phyloP scores from a whole-genome alignment of 1,284 basidiomycete genomes.

The Pascua guehoae region DNA sequence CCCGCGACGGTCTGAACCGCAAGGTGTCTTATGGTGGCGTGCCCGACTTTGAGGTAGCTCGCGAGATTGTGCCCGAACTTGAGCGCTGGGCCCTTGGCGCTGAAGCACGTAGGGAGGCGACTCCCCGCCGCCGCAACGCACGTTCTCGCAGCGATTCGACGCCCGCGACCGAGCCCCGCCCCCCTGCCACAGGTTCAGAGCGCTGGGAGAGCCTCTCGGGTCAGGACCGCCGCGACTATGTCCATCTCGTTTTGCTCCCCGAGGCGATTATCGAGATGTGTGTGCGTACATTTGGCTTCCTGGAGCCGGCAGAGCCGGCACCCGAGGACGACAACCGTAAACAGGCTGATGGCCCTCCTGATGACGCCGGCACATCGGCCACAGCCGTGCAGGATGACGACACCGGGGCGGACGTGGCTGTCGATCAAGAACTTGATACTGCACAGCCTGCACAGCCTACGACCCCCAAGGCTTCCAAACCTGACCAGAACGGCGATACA shows the following conservation, averaged over 20 bases:
- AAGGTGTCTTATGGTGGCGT: conserved; percentile 26
- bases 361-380: no score
- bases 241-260: conserved; percentile 24
- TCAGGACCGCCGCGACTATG: conserved; percentile 10
- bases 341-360: no score
- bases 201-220: conserved; percentile 23
- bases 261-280: conserved; percentile 25
- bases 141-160: no score
- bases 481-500: neutral
- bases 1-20: conserved; percentile 1
- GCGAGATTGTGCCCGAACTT: conserved; percentile 26
- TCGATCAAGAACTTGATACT: no score
- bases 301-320: no score
- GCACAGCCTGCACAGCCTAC: no score
- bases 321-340: no score
- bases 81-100: conserved; percentile 22
- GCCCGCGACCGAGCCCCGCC: conserved; percentile 10
- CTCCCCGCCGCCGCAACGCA: neutral
- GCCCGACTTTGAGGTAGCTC: conserved; percentile 18
- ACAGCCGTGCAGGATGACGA: neutral
- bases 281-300: neutral
- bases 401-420: neutral
- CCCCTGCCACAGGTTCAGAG: conserved; percentile 17
- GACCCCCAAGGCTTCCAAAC: neutral
- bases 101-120: neutral